Conservation (phyloP, 768 basidiomycete genomes). For the Tricholoma bakamatsutake region DNA sequence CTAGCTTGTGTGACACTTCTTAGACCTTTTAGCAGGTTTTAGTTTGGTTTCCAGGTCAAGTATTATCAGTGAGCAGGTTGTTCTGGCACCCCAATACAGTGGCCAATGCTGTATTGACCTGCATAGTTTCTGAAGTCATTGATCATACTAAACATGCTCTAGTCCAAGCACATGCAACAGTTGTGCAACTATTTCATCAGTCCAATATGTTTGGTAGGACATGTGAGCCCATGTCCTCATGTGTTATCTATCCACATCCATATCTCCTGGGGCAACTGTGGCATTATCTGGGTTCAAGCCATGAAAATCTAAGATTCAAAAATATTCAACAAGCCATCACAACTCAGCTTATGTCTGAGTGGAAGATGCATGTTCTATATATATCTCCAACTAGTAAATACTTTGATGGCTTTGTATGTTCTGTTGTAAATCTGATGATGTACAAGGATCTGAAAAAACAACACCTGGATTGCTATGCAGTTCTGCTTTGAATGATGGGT, state of each 20-base stretch:
- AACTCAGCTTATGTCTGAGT: constrained; percentile 4
- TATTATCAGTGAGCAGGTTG: not conserved
- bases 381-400: constrained; percentile 4
- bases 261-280: not conserved
- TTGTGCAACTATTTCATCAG: not conserved
- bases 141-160: not conserved
- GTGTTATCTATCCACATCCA: not conserved
- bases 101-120: not conserved
- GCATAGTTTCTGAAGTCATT: not conserved
- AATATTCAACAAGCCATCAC: not conserved
- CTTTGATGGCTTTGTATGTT: not conserved
- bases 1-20: too few species aligned
- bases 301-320: not conserved
- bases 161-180: not conserved
- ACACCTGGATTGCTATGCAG: not conserved
- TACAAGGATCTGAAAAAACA: constrained; percentile 11
- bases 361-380: constrained; percentile 1
- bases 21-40: too few species aligned
- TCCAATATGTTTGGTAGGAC: not conserved
- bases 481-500: constrained; percentile 2
- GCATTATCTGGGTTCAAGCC: not conserved
- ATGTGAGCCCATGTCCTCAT: not conserved
- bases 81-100: not conserved
- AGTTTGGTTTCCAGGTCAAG: too few species aligned
- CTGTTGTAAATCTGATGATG: not conserved